Conservation (phyloP, 768 basidiomycete genomes). For the Suillus brevipes region DNA sequence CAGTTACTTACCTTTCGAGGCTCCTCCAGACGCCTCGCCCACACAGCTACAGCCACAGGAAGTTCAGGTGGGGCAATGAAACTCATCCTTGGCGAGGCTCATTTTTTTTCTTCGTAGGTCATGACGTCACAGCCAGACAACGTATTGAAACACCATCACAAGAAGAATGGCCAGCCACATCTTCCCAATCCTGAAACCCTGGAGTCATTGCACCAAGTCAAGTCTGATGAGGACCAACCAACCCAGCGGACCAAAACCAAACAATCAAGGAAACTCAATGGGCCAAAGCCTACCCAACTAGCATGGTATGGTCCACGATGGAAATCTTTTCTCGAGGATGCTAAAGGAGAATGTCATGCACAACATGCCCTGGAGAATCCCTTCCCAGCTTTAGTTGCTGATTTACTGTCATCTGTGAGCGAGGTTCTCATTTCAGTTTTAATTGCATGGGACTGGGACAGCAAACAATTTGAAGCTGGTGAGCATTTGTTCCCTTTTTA, state of each 20-base stretch:
- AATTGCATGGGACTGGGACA: too few relatives aligned
- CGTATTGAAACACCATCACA: neutral
- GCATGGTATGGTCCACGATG: neutral
- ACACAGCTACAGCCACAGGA: neutral
- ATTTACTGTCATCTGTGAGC: too few relatives aligned
- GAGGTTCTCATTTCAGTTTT: too few relatives aligned
- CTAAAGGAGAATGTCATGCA: neutral
- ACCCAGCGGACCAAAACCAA: neutral
- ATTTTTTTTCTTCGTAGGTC: neutral
- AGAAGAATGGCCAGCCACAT: neutral
- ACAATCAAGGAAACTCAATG: neutral
- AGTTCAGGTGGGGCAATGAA: neutral
- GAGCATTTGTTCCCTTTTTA: too few relatives aligned
- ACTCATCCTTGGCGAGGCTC: neutral
- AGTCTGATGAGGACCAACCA: neutral
- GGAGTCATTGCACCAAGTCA: neutral
- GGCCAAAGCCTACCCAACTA: neutral
- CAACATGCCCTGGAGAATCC: neutral
- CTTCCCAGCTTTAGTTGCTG: neutral
- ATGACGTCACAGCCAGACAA: neutral
- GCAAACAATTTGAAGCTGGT: too few relatives aligned
- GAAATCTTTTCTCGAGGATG: neutral
- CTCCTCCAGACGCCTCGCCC: neutral
- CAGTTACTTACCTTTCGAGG: neutral
- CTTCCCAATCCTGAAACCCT: neutral